These are phyloP conservation scores for Acephala macrosclerotiorum DNA, from an alignment of 2,329 filamentous ascomycete species.

Conservation along the genomic window DNA sequence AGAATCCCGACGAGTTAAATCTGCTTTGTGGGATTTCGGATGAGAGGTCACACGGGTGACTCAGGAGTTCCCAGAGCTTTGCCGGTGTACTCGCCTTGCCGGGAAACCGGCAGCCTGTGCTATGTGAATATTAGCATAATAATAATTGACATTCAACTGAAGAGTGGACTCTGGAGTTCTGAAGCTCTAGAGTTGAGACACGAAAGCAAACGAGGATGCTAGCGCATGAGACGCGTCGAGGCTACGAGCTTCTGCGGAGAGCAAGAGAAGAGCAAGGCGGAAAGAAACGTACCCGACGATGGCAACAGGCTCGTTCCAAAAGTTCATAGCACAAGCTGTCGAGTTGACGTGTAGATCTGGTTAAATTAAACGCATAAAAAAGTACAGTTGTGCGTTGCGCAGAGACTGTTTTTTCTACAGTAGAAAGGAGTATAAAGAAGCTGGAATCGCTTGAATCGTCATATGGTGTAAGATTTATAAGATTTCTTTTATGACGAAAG, in stretches of 20 bases:
- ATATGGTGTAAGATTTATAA: too few species aligned
- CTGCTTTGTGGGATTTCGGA: constrained; percentile 41
- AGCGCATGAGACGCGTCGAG: too few species aligned
- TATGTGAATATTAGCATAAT: too few species aligned
- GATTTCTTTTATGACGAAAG: too few species aligned
- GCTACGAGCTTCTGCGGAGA: too few species aligned
- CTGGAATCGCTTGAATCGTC: too few species aligned
- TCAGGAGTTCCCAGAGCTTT: constrained; percentile 46
- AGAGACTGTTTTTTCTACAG: background rate
- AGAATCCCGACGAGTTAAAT: constrained; percentile 59
- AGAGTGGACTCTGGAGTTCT: too few species aligned
- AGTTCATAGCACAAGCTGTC: background rate
- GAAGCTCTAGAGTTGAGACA: too few species aligned
- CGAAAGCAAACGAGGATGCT: too few species aligned
- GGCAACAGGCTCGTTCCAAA: constrained; percentile 23
- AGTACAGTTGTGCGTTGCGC: background rate
- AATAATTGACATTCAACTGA: too few species aligned
- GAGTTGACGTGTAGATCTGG: background rate
- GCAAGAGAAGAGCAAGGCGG: too few species aligned
- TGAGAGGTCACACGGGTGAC: constrained; percentile 34
- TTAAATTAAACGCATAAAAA: background rate
- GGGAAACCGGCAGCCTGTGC: constrained; percentile 22
- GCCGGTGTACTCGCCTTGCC: constrained; percentile 25
- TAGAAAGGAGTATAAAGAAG: too few species aligned
- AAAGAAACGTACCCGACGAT: constrained; percentile 13